A percentile compares a stretch with the other conserved stretches of the same genome.
These are phyloP conservation scores for Phytopythium ostracodes DNA, from an alignment of 352 stramenopile genomes.

Conservation along the genomic window DNA sequence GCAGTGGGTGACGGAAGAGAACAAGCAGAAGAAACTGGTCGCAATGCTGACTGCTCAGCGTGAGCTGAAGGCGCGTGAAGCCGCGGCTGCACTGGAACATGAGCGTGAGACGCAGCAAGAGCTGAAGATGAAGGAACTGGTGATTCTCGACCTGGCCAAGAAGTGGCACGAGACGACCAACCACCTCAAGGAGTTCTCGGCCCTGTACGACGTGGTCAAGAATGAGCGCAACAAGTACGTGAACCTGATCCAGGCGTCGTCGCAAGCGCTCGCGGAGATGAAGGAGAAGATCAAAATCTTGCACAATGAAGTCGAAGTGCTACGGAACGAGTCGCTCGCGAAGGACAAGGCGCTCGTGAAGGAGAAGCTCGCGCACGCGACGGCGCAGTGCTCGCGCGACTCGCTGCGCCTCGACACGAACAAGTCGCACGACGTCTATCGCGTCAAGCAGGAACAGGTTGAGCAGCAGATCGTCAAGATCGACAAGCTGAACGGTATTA, in stretches of 20 bases:
- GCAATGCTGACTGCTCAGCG: conserved; percentile 86
- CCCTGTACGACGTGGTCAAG: conserved; percentile 94
- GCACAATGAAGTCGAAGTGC: conserved; percentile 93
- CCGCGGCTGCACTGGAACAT: conserved; percentile 56
- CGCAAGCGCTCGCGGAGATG: conserved; percentile 93
- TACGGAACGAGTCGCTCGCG: conserved; percentile 89
- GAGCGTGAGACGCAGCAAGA: conserved; percentile 87
- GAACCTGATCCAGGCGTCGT: conserved; percentile 90
- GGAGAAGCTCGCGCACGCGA: conserved; percentile 83
- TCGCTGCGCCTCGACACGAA: conserved; percentile 88
- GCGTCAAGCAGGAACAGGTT: conserved; percentile 87
- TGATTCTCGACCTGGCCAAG: conserved; percentile 93
- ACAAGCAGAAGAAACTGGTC: conserved; percentile 87
- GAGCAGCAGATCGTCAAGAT: conserved; percentile 96
- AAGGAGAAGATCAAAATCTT: conserved; percentile 96
- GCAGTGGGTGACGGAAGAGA: conserved; percentile 87
- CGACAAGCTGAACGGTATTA: conserved; percentile 93
- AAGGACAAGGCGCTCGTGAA: conserved; percentile 93
- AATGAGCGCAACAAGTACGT: conserved; percentile 96
- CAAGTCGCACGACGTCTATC: conserved; percentile 87
- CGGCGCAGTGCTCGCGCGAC: conserved; percentile 87
- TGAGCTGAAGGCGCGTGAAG: conserved; percentile 89
- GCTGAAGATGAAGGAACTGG: conserved; percentile 92
- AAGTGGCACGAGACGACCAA: conserved; percentile 93
- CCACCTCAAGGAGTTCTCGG: conserved; percentile 91